Base-by-base conservation (phyloP, 495 filamentous ascomycete species). In the Daldinia vernicosa region DNA sequence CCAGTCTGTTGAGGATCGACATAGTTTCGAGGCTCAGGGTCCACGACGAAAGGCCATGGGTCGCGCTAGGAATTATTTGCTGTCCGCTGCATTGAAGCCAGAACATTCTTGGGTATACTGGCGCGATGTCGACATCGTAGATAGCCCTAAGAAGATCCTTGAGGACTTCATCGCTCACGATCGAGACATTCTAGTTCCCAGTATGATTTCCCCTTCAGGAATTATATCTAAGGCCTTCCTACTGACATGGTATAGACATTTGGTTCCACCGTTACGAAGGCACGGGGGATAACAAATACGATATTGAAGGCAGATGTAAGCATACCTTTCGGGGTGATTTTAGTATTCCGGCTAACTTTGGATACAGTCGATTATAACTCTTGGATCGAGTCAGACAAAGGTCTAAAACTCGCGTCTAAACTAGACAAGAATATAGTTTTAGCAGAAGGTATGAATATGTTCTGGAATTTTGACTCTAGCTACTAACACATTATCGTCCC, bases 91-190 rank as follows among this genome's bases (percentile, higher is more conserved):
- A 26, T 78, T 99, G 70, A 96, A 95, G 83, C 86, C 93, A 2
- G 92, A 98, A 62, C 95, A 99, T 78, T 94, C 92, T 7, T 99
- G 95, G 95, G 96, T 99, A 26, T 98, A 98, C 79, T 99, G 95
- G 95, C 89, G 96, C 62, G 95, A 99, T 77, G 93, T 97, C 30
- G 95, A 99, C 81, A 98, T 99, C 74, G 86, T 90, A 27, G 95
- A 99, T 70, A 96, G 92, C 77, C 93, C 96, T 6, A 83, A 84
- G 39, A 90, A 86, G 67, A 97, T 99, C 61, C 82, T 99, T 22
- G 93, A 99, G 83, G 95, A 99, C 76, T 96, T 98, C 75, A 92
- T 95, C 61, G 92, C 93, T 45, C 95, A 98, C 74, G 91, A 98
- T 78, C 88, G 87, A 76, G 95, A 99, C 79, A 88, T 99, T 70